A percentile compares a stretch with the other conserved stretches of the same genome.
phyloP scores from a whole-genome alignment of 306 rosid species.

The Oxytropis ochrocephala region DNA sequence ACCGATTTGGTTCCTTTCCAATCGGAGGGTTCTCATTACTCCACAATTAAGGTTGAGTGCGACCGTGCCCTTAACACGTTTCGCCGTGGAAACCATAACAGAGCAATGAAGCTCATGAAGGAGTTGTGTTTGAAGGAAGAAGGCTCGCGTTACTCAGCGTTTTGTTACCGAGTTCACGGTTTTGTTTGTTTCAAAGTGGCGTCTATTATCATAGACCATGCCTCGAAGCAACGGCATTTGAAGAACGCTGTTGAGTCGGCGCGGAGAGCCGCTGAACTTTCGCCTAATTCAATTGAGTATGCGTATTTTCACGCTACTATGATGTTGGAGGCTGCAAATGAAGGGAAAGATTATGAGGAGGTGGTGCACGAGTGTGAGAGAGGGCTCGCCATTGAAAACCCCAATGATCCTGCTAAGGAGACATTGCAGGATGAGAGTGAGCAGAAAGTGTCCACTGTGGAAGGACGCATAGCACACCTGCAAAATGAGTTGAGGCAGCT shows the following conservation, averaged over 20 bases:
- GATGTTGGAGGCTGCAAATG: conserved; percentile 73
- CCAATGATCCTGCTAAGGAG: conserved; percentile 84
- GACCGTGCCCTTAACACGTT: conserved; percentile 76
- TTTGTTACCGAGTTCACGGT: conserved; percentile 77
- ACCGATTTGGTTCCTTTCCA: conserved; percentile 38
- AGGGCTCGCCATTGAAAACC: conserved; percentile 58
- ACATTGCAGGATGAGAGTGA: conserved; percentile 84
- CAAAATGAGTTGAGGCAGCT: conserved; percentile 79
- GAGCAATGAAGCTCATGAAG: conserved; percentile 80
- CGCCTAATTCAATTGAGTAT: conserved; percentile 79
- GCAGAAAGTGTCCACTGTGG: conserved; percentile 46
- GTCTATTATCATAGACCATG: conserved; percentile 52
- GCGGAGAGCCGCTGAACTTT: conserved; percentile 59
- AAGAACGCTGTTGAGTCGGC: conserved; percentile 78
- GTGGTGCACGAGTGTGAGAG: conserved; percentile 84
- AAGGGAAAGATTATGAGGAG: conserved; percentile 74
- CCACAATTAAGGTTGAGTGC: conserved; percentile 68
- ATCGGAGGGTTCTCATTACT: conserved; percentile 40
- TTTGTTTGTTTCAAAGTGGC: conserved; percentile 73
- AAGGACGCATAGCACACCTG: conserved; percentile 53
- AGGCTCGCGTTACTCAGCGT: conserved; percentile 43
- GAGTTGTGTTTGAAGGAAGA: conserved; percentile 58
- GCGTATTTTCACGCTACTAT: conserved; percentile 68
- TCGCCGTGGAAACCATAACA: conserved; percentile 83
- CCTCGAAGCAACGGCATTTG: conserved; percentile 67